Conservation (phyloP, 441 rosid species). For the Heliophila coronopifolia region DNA sequence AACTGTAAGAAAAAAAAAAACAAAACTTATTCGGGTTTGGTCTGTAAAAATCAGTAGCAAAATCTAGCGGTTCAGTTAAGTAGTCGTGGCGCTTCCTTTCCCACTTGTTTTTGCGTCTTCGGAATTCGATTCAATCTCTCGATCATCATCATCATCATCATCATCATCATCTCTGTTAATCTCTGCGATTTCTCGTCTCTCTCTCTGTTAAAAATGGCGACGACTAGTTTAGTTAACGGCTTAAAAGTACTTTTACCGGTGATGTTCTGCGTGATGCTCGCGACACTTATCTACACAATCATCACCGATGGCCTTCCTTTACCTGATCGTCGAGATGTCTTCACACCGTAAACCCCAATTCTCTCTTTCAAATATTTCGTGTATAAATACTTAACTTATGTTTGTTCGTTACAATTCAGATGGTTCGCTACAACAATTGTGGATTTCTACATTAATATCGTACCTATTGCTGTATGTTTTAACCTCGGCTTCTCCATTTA, state of each 20-base stretch:
- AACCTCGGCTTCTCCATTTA: neutral
- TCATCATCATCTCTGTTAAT: neutral
- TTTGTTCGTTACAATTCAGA: conserved; percentile 31
- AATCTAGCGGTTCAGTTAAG: neutral
- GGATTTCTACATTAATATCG: conserved; percentile 60
- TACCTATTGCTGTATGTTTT: conserved; percentile 49
- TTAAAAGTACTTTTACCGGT: conserved; percentile 41
- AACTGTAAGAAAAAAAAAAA: too few species aligned
- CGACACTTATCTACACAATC: conserved; percentile 58
- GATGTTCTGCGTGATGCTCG: conserved; percentile 43
- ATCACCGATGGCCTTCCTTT: conserved; percentile 64
- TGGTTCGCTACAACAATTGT: conserved; percentile 74
- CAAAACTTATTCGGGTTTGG: neutral
- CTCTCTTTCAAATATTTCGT: neutral
- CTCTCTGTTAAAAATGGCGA: conserved; percentile 29
- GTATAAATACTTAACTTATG: neutral
- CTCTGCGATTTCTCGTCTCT: neutral
- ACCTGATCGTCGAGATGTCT: conserved; percentile 68
- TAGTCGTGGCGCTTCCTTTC: conserved; percentile 25
- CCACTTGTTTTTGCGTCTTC: conserved; percentile 15
- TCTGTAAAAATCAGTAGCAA: neutral
- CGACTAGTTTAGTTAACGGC: conserved; percentile 27
- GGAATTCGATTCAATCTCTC: conserved; percentile 1
- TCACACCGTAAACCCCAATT: conserved; percentile 47
- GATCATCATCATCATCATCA: neutral